Percentiles rank a stretch among this genome's conserved stretches.
These are phyloP conservation scores for Glycine soja DNA, from an alignment of 306 rosid species.

Conservation along the genomic window DNA sequence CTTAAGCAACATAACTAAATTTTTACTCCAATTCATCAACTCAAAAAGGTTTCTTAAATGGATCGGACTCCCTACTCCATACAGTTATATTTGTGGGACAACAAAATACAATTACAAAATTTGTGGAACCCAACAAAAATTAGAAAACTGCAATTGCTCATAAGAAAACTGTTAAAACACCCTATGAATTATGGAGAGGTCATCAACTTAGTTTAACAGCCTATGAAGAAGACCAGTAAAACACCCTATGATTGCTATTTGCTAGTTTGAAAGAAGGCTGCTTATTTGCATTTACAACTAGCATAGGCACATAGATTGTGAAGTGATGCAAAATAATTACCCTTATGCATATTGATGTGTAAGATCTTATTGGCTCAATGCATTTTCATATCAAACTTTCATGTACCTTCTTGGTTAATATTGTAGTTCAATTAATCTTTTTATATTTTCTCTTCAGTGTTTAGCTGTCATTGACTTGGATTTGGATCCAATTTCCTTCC, in stretches of 20 bases:
- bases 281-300: slow-evolving; percentile 19
- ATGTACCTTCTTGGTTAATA: slow-evolving; percentile 2
- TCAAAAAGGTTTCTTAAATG: too few species aligned
- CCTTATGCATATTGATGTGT: slow-evolving; percentile 4
- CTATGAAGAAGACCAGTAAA: background rate
- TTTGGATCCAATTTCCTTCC: slow-evolving; percentile 28
- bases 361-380: slow-evolving; percentile 29
- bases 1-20: background rate
- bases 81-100: background rate
- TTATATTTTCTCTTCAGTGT: slow-evolving; percentile 29
- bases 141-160: background rate
- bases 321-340: slow-evolving; percentile 15
- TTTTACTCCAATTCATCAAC: too few species aligned
- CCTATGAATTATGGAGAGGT: background rate
- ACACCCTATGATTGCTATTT: background rate
- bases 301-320: slow-evolving; percentile 9
- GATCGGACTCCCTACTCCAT: too few species aligned
- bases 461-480: slow-evolving; percentile 36
- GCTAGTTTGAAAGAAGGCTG: slow-evolving; percentile 17
- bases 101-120: background rate
- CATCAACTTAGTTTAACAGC: background rate
- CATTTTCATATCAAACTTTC: slow-evolving; percentile 36
- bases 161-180: background rate
- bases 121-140: background rate
- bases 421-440: slow-evolving; percentile 14